A percentile compares a stretch with the other conserved stretches of the same genome.
These are phyloP conservation scores for Aspergillus hancockii DNA, from an alignment of 495 filamentous ascomycete species.

Conservation along the genomic window DNA sequence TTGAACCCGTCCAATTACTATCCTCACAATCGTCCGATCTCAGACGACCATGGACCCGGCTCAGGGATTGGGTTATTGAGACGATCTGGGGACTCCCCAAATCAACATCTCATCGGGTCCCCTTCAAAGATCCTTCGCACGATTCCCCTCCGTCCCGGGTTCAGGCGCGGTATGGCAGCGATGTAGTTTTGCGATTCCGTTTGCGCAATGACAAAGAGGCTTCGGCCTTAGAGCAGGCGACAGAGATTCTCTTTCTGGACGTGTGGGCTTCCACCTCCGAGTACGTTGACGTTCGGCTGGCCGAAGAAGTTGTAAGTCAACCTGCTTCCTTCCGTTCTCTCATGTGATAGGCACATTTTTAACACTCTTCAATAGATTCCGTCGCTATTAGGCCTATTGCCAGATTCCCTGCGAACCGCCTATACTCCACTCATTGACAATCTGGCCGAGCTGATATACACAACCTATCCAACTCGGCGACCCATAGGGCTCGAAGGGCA, in stretches of 20 bases:
- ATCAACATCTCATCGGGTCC: slow-evolving; percentile 13
- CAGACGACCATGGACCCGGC: slow-evolving; percentile 48
- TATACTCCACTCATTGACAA: slow-evolving; percentile 79
- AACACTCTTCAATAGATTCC: slow-evolving; percentile 52
- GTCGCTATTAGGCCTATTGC: slow-evolving; percentile 81
- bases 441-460: slow-evolving; percentile 72
- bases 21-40: slow-evolving; percentile 31
- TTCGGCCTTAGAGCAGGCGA: slow-evolving; percentile 68
- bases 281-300: slow-evolving; percentile 84
- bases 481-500: slow-evolving; percentile 30
- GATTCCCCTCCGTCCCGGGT: slow-evolving; percentile 48
- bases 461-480: slow-evolving; percentile 64
- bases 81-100: slow-evolving; percentile 59
- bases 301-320: slow-evolving; percentile 68
- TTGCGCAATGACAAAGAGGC: slow-evolving; percentile 70
- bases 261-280: slow-evolving; percentile 83
- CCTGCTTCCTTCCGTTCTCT: background rate
- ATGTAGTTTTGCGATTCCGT: slow-evolving; percentile 88
- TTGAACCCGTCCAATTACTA: slow-evolving; percentile 38
- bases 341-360: background rate
- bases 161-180: slow-evolving; percentile 68
- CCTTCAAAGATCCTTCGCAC: slow-evolving; percentile 13
- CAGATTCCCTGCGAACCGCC: slow-evolving; percentile 68
- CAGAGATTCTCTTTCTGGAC: slow-evolving; percentile 77
- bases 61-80: slow-evolving; percentile 67